Percentiles rank a stretch among this genome's conserved stretches.
Conservation (phyloP, 2,329 filamentous ascomycete species). For the Penicillium sp. region DNA sequence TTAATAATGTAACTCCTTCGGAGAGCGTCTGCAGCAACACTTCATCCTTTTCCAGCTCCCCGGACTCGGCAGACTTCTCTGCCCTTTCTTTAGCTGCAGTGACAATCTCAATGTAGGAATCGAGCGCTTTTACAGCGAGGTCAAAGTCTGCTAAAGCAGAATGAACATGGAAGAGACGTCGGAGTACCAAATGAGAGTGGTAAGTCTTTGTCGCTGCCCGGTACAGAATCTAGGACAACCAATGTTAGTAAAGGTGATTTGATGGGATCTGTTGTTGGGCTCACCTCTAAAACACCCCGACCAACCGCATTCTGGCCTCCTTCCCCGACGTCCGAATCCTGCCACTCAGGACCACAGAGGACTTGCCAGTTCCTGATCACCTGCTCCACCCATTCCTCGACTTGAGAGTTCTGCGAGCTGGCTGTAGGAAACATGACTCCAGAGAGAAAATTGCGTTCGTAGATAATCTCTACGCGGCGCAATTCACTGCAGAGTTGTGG, state of each 20-base stretch:
- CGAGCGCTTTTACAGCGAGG: conserved; percentile 82
- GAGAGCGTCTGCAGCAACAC: conserved; percentile 74
- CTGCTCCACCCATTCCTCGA: conserved; percentile 77
- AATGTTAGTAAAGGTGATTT: conserved; percentile 14
- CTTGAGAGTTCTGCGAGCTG: conserved; percentile 70
- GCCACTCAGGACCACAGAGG: conserved; percentile 76
- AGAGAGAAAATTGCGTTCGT: conserved; percentile 72
- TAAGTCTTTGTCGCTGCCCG: conserved; percentile 89
- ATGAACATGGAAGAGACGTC: conserved; percentile 84
- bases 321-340: conserved; percentile 73
- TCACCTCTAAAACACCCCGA: conserved; percentile 69
- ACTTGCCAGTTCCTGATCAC: conserved; percentile 83
- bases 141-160: conserved; percentile 87
- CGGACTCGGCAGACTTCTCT: conserved; percentile 62
- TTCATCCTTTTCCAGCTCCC: conserved; percentile 76
- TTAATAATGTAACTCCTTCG: conserved; percentile 75
- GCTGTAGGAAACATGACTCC: conserved; percentile 84
- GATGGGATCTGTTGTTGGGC: conserved; percentile 16
- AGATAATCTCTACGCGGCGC: conserved; percentile 73
- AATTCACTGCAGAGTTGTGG: conserved; percentile 71
- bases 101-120: conserved; percentile 87
- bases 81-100: conserved; percentile 79
- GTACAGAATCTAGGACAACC: conserved; percentile 67
- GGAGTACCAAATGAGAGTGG: conserved; percentile 84
- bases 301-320: conserved; percentile 75